Percentiles rank a stretch among this genome's conserved stretches.
These are phyloP conservation scores for Fusarium austroafricanum DNA, from an alignment of 2,329 filamentous ascomycete species.

Conservation along the genomic window DNA sequence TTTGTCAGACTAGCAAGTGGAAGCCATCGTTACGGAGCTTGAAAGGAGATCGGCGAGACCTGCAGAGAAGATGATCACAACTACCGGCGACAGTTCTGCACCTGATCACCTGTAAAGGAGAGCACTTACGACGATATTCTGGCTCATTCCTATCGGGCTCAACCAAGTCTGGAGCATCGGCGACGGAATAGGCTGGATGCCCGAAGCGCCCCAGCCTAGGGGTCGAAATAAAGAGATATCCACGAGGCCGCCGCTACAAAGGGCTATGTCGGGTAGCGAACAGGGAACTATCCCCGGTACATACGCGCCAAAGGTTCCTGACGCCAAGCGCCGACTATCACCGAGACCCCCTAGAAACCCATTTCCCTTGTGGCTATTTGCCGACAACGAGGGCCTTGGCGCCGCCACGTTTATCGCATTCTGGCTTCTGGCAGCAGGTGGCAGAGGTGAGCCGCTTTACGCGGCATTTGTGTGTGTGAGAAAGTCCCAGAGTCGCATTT, in stretches of 20 bases:
- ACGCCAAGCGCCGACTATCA: slow-evolving; percentile 25
- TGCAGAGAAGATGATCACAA: background rate
- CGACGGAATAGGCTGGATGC: slow-evolving; percentile 27
- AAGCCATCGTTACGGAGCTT: slow-evolving; percentile 59
- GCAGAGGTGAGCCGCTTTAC: slow-evolving; percentile 2
- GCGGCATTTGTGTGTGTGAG: slow-evolving; percentile 1
- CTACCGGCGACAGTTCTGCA: background rate
- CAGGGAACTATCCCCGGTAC: slow-evolving; percentile 21
- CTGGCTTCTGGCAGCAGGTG: background rate
- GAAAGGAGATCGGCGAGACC: slow-evolving; percentile 39
- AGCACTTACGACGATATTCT: background rate
- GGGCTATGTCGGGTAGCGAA: slow-evolving; percentile 14
- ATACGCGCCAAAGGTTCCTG: slow-evolving; percentile 32
- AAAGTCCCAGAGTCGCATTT: slow-evolving; percentile 3
- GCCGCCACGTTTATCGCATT: background rate
- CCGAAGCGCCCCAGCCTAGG: slow-evolving; percentile 29
- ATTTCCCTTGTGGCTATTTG: slow-evolving; percentile 7
- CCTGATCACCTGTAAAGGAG: slow-evolving; percentile 3
- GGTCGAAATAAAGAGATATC: slow-evolving; percentile 16
- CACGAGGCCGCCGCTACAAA: slow-evolving; percentile 16
- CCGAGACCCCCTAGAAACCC: slow-evolving; percentile 2
- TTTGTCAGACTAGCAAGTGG: slow-evolving; percentile 81
- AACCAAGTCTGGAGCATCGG: slow-evolving; percentile 27
- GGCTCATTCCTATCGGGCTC: slow-evolving; percentile 14
- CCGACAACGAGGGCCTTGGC: slow-evolving; percentile 17